Conservation (phyloP, 2,329 filamentous ascomycete species). For the Pezicula neosporulosa region DNA sequence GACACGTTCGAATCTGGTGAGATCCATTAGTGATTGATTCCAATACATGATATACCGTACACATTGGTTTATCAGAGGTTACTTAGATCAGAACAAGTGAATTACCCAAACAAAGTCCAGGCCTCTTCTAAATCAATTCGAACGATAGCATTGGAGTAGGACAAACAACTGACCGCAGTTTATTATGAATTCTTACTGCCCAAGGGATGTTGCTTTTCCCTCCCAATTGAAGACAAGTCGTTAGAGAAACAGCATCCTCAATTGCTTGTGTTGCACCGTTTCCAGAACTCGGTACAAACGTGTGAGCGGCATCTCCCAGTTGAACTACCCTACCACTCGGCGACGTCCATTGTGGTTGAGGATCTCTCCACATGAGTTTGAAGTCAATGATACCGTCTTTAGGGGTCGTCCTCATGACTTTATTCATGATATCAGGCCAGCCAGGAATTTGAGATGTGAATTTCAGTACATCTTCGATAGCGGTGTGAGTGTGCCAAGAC, state of each 20-base stretch:
- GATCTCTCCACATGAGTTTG: slow-evolving; percentile 18
- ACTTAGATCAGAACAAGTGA: no score
- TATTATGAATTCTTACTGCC: slow-evolving; percentile 2
- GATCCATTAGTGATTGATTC: no score
- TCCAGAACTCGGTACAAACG: slow-evolving; percentile 30
- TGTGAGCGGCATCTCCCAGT: slow-evolving; percentile 33
- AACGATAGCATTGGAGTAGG: no score
- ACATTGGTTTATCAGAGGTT: no score
- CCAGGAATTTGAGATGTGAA: neutral
- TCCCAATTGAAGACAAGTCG: slow-evolving; percentile 21
- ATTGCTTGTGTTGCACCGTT: slow-evolving; percentile 32
- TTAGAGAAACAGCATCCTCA: slow-evolving; percentile 31
- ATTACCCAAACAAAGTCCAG: no score
- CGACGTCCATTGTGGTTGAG: slow-evolving; percentile 23
- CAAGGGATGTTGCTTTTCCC: neutral
- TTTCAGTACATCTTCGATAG: neutral
- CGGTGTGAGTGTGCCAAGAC: neutral
- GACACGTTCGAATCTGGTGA: no score
- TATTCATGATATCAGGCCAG: neutral
- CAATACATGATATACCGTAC: no score
- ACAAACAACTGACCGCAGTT: neutral
- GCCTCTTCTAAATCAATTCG: no score
- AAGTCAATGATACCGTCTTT: slow-evolving; percentile 11
- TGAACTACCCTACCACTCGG: slow-evolving; percentile 25
- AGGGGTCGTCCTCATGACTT: neutral